Conservation (phyloP, 805 yeast genomes). For the Sungouiozyma intestinalis region DNA sequence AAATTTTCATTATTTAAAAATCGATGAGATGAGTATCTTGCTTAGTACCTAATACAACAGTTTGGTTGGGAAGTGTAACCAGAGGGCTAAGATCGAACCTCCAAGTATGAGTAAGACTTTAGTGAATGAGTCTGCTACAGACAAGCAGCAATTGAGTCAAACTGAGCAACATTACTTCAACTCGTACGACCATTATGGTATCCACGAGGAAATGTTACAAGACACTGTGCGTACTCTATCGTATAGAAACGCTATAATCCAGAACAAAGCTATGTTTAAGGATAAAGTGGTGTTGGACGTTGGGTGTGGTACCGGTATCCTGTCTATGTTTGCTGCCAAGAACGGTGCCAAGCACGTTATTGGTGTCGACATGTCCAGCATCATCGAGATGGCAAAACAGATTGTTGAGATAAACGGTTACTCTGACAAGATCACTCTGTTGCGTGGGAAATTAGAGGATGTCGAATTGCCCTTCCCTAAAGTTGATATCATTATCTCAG, state of each 20-base stretch:
- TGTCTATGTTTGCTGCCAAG: constrained; percentile 95
- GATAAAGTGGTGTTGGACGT: constrained; percentile 93
- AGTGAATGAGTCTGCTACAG: constrained; percentile 47
- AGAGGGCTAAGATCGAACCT: too few relatives aligned
- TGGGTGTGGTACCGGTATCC: constrained; percentile 97
- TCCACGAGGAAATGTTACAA: constrained; percentile 98
- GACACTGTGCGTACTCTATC: constrained; percentile 87
- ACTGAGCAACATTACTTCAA: constrained; percentile 88
- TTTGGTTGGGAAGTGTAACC: too few relatives aligned
- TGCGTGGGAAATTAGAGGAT: constrained; percentile 92
- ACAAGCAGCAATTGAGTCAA: constrained; percentile 50
- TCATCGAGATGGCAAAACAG: constrained; percentile 91
- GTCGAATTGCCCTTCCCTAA: constrained; percentile 71
- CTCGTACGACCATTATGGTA: constrained; percentile 94
- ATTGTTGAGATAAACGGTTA: constrained; percentile 79
- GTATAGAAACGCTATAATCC: constrained; percentile 84
- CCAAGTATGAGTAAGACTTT: constrained; percentile 19
- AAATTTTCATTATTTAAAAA: background rate
- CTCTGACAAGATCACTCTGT: constrained; percentile 71
- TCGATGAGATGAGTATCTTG: background rate
- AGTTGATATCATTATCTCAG: constrained; percentile 92
- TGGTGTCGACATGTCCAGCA: constrained; percentile 95
- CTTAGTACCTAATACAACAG: too few relatives aligned
- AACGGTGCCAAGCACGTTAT: constrained; percentile 99
- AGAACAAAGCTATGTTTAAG: constrained; percentile 80